phyloP scores from a whole-genome alignment of 768 basidiomycete species.

The Coprinopsis sp. region DNA sequence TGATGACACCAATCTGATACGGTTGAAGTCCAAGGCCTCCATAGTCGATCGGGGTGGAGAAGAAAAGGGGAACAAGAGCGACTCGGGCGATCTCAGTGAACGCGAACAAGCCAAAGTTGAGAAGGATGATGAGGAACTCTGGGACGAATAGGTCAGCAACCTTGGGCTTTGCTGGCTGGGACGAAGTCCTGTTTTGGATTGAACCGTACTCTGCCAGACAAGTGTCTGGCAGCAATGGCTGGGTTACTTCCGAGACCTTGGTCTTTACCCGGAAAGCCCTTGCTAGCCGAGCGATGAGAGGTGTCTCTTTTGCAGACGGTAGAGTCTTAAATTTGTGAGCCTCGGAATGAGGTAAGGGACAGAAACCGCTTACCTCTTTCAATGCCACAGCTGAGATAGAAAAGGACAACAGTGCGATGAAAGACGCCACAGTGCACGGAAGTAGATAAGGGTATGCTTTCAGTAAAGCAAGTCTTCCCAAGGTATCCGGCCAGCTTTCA shows the following conservation, averaged over 20 bases:
- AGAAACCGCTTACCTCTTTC: constrained; percentile 44
- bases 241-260: constrained; percentile 1
- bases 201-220: constrained; percentile 12
- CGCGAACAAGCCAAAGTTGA: constrained; percentile 30
- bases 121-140: constrained; percentile 19
- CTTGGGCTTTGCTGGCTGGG: not conserved
- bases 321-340: too few relatives aligned
- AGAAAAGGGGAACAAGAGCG: constrained; percentile 38
- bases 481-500: constrained; percentile 51
- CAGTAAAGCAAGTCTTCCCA: constrained; percentile 41
- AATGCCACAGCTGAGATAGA: constrained; percentile 31
- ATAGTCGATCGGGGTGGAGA: constrained; percentile 52
- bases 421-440: constrained; percentile 38
- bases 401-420: constrained; percentile 31
- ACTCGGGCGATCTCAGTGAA: constrained; percentile 34
- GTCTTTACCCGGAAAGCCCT: not conserved
- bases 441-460: constrained; percentile 42
- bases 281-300: not conserved
- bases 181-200: not conserved
- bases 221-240: constrained; percentile 2
- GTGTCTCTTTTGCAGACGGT: constrained; percentile 19
- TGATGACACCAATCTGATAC: constrained; percentile 54
- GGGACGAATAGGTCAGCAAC: constrained; percentile 6
- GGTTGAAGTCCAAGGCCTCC: constrained; percentile 69
- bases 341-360: too few relatives aligned